These are phyloP conservation scores for Asclepias syriaca DNA, from an alignment of 257 asterid genomes.

Conservation along the genomic window DNA sequence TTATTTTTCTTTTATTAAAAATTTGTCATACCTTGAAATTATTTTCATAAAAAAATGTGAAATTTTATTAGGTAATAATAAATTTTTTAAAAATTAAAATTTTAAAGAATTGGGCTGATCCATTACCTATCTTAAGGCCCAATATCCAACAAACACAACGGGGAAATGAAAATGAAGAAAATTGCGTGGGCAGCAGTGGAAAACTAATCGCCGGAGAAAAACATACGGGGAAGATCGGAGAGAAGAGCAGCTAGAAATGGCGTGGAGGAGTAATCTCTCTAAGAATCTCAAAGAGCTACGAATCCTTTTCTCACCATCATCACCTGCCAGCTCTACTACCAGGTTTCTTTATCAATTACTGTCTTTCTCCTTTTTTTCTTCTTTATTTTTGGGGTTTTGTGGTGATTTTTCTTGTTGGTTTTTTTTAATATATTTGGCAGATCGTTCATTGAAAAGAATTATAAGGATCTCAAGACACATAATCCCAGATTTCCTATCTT, in stretches of 20 bases:
- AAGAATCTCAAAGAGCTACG: conserved; percentile 82
- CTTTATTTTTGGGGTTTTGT: neutral
- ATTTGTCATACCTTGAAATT: too few species aligned
- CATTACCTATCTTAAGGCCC: neutral
- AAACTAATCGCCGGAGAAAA: neutral
- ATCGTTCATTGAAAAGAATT: conserved; percentile 66
- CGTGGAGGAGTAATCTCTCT: conserved; percentile 80
- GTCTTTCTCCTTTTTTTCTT: neutral
- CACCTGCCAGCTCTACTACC: conserved; percentile 68
- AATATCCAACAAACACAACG: neutral
- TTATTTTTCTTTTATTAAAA: too few species aligned
- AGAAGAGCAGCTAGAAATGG: conserved; percentile 36
- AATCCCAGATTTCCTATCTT: conserved; percentile 82
- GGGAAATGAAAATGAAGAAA: neutral
- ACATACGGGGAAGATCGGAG: neutral
- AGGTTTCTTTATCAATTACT: conserved; percentile 32
- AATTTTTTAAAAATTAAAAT: too few species aligned
- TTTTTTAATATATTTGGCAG: conserved; percentile 23
- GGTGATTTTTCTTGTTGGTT: neutral
- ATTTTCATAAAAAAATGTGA: too few species aligned
- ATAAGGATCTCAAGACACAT: conserved; percentile 81
- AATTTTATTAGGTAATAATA: too few species aligned
- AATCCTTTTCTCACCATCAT: conserved; percentile 56
- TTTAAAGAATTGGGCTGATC: too few species aligned
- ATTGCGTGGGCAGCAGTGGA: neutral